phyloP scores from a whole-genome alignment of 306 rosid genomes.

The Cicer yamashitae region DNA sequence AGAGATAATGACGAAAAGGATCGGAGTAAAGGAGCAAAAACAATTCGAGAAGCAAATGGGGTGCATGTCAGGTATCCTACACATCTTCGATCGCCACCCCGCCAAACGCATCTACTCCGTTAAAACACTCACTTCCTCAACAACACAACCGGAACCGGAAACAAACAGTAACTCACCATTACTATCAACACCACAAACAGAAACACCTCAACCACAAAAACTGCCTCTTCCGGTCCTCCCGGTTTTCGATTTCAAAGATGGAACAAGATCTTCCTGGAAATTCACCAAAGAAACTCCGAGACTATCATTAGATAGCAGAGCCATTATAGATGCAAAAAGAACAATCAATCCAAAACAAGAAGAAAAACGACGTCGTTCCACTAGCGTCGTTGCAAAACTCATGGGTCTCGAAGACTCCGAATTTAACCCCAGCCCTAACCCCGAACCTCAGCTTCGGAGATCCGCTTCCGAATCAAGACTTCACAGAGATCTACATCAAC shows the following conservation, averaged over 20 bases:
- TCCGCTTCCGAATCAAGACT: slow-evolving; percentile 89
- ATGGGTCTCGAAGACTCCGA: slow-evolving; percentile 86
- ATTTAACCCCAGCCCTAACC: slow-evolving; percentile 48
- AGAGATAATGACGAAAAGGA: slow-evolving; percentile 56
- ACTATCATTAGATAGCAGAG: slow-evolving; percentile 90
- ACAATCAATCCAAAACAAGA: slow-evolving; percentile 63
- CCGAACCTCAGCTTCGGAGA: slow-evolving; percentile 66
- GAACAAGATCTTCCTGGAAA: slow-evolving; percentile 79
- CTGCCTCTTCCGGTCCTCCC: slow-evolving; percentile 56
- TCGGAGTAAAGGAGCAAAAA: slow-evolving; percentile 59
- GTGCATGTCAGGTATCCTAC: slow-evolving; percentile 92
- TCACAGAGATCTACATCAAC: slow-evolving; percentile 61
- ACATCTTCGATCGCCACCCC: slow-evolving; percentile 86
- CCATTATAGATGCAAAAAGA: slow-evolving; percentile 78
- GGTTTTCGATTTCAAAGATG: slow-evolving; percentile 74
- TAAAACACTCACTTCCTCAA: slow-evolving; percentile 64
- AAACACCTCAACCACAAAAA: not conserved
- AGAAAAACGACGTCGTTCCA: slow-evolving; percentile 76
- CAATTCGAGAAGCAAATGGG: slow-evolving; percentile 77
- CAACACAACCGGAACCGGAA: slow-evolving; percentile 49
- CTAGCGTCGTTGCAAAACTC: slow-evolving; percentile 87
- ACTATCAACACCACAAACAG: not conserved
- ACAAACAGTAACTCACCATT: not conserved
- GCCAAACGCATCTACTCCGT: slow-evolving; percentile 76
- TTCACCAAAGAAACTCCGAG: slow-evolving; percentile 87